Evolutionary conservation across 192 early-diverging fungal genomes (phyloP).

Genomic region (Kappamyces sp.): DNA sequence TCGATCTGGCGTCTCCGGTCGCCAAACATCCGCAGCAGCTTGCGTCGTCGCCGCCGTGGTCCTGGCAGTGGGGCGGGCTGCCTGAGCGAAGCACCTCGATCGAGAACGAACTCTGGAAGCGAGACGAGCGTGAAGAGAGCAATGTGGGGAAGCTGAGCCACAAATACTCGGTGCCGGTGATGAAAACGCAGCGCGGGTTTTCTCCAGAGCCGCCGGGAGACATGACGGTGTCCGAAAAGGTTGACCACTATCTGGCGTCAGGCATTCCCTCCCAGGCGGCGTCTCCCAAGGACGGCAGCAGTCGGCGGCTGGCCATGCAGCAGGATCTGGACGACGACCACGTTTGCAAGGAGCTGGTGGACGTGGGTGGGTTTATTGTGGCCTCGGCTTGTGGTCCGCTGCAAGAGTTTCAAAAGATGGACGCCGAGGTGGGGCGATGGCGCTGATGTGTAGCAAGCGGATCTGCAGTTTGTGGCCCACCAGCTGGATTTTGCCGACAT

Average conservation of each 20-base stretch:
- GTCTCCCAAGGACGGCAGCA: slow-evolving; percentile 13
- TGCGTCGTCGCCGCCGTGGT: slow-evolving; percentile 34
- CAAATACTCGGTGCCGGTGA: not conserved
- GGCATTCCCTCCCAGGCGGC: no score
- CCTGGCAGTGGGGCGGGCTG: slow-evolving; percentile 69
- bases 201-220: not conserved
- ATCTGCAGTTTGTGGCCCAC: slow-evolving; percentile 42
- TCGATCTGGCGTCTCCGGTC: no score
- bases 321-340: slow-evolving; percentile 20
- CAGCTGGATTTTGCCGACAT: slow-evolving; percentile 52
- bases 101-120: not conserved
- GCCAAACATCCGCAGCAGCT: no score
- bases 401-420: slow-evolving; percentile 2
- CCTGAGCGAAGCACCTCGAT: slow-evolving; percentile 43
- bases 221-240: slow-evolving; percentile 39
- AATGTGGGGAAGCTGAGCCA: slow-evolving; percentile 15
- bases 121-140: slow-evolving; percentile 22
- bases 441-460: slow-evolving; percentile 24
- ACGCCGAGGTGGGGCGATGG: not conserved
- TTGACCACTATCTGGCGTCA: slow-evolving; percentile 39
- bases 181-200: not conserved
- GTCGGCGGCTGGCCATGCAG: slow-evolving; percentile 17
- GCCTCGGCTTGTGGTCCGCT: slow-evolving; percentile 10
- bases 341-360: slow-evolving; percentile 21
- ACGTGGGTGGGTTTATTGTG: slow-evolving; percentile 15